Evolutionary conservation across 2,329 filamentous ascomycete species (phyloP).

Genomic region (Ceratocystis smalleyi): DNA sequence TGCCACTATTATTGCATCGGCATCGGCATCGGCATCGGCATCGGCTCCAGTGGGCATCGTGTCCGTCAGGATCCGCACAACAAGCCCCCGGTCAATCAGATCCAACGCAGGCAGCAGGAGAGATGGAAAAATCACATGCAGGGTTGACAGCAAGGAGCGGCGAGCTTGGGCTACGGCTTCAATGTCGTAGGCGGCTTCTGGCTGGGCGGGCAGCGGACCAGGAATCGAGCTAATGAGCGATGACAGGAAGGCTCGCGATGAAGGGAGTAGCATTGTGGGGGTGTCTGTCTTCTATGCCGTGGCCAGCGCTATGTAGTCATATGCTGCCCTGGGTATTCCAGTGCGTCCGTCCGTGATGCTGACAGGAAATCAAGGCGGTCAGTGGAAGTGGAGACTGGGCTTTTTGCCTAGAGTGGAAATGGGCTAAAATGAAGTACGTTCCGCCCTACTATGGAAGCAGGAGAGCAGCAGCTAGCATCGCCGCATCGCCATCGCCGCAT

Average conservation of each 20-base stretch:
- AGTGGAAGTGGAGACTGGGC: background rate
- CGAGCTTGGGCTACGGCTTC: conserved; percentile 14
- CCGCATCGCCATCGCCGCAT: too few species aligned
- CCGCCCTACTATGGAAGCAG: too few species aligned
- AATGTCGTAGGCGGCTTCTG: background rate
- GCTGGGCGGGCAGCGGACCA: background rate
- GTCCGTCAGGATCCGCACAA: conserved; percentile 24
- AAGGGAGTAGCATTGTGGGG: conserved; percentile 15
- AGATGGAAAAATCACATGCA: conserved; percentile 73
- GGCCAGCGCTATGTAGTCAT: background rate
- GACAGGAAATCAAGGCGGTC: background rate
- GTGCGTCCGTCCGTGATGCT: background rate
- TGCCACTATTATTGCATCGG: background rate
- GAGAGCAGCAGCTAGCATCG: too few species aligned
- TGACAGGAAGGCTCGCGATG: conserved; percentile 4
- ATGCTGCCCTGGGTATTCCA: background rate
- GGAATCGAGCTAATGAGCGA: conserved; percentile 7
- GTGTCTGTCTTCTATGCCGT: background rate
- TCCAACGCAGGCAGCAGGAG: conserved; percentile 74
- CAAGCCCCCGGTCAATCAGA: conserved; percentile 62
- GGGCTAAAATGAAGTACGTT: background rate
- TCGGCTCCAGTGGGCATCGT: background rate
- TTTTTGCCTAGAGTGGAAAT: background rate
- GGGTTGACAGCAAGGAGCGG: conserved; percentile 45
- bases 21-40: background rate